Evolutionary conservation across 2,329 filamentous ascomycete species (phyloP).

Genomic region (Talaromyces pinophilus): DNA sequence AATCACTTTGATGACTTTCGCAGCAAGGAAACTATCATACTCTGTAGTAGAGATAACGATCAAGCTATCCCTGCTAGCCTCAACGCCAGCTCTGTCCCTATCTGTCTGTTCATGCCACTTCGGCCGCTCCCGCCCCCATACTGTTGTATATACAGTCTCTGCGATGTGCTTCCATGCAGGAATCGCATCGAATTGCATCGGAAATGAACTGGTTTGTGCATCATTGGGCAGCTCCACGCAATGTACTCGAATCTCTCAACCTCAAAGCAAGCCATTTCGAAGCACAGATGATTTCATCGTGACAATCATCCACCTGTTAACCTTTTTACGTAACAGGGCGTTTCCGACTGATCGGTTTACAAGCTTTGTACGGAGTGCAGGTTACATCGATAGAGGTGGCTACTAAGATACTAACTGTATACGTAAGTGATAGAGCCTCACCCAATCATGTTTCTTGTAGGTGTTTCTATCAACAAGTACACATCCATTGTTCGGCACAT

Average conservation of each 20-base stretch:
- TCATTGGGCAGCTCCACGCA: background rate
- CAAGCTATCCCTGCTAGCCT: slow-evolving; percentile 1
- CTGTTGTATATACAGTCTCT: background rate
- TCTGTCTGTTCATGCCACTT: background rate
- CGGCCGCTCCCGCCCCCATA: slow-evolving; percentile 20
- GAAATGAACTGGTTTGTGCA: background rate
- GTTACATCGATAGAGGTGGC: slow-evolving; percentile 1
- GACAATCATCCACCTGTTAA: background rate
- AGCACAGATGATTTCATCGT: slow-evolving; percentile 5
- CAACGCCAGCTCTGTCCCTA: background rate
- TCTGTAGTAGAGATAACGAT: slow-evolving; percentile 2
- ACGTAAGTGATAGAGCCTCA: background rate
- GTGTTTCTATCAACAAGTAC: background rate
- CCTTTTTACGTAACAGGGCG: slow-evolving; percentile 15
- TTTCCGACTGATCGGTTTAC: slow-evolving; percentile 13
- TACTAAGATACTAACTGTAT: background rate
- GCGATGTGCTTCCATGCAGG: background rate
- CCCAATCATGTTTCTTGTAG: background rate
- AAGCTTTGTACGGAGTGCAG: background rate
- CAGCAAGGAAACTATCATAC: background rate
- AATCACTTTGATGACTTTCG: background rate
- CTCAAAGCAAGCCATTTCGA: background rate
- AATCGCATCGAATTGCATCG: background rate
- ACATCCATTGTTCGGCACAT: background rate
- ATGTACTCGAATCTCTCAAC: background rate